phyloP scores from a whole-genome alignment of 257 asterid species.

The Solanum peruvianum region DNA sequence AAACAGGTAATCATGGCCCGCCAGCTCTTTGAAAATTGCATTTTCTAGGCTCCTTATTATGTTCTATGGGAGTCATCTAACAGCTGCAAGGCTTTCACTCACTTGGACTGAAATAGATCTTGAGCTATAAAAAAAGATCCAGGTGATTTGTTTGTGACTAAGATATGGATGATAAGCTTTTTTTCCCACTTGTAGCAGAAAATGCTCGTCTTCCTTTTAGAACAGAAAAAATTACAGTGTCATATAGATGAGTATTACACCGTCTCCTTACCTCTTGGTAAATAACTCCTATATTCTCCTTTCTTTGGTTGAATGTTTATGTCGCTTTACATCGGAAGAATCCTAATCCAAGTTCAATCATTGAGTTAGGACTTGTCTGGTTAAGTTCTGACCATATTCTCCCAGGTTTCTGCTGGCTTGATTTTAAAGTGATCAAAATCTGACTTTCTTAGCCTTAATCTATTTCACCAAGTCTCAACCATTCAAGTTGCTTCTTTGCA shows the following conservation, averaged over 20 bases:
- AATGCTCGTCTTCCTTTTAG: background rate
- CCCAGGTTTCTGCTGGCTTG: background rate
- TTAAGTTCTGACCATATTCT: background rate
- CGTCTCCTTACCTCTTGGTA: background rate
- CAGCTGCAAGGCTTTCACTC: background rate
- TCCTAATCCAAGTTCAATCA: background rate
- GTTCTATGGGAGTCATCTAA: background rate
- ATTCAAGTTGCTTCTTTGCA: slow-evolving; percentile 22
- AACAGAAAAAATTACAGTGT: background rate
- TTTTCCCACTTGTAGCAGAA: background rate
- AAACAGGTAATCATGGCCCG: slow-evolving; percentile 54
- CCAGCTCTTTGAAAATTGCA: background rate
- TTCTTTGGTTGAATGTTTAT: background rate
- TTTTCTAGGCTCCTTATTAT: background rate
- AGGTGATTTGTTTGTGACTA: background rate
- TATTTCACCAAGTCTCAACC: background rate
- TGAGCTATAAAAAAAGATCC: background rate
- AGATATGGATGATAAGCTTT: background rate
- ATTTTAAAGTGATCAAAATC: background rate
- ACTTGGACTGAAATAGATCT: background rate
- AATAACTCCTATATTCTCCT: background rate
- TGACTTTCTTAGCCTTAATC: background rate
- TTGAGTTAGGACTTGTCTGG: background rate
- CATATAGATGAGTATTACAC: background rate
- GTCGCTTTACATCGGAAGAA: background rate